phyloP scores from a whole-genome alignment of 768 basidiomycete species.

The Naganishia vaughanmartiniae region DNA sequence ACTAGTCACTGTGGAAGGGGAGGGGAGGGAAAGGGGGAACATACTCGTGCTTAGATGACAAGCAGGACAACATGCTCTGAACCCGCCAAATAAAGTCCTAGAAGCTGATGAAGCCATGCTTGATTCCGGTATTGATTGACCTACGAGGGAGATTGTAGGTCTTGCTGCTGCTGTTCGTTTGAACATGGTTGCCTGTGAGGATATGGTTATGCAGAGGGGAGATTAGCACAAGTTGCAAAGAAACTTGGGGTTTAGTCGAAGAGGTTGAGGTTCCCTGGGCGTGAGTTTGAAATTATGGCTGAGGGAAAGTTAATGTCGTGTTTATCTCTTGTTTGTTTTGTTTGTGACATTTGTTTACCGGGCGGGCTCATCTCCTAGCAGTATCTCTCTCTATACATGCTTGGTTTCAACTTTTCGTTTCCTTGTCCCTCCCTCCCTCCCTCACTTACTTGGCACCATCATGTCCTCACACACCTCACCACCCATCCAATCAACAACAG shows the following conservation, averaged over 20 bases:
- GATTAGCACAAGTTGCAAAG: too few species aligned
- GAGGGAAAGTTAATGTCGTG: too few species aligned
- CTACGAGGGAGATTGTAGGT: conserved; percentile 4
- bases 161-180: conserved; percentile 1
- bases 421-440: too few species aligned
- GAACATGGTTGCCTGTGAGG: conserved; percentile 15
- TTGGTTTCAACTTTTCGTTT: too few species aligned
- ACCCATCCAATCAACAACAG: neutral
- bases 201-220: neutral
- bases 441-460: too few species aligned
- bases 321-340: too few species aligned
- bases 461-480: too few species aligned
- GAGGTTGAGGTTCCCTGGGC: neutral
- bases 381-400: too few species aligned
- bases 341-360: too few species aligned
- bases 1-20: neutral
- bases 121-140: neutral
- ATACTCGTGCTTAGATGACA: conserved; percentile 29
- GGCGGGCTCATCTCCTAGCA: too few species aligned
- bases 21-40: neutral
- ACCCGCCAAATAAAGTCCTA: neutral
- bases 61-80: conserved; percentile 28
- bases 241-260: neutral
- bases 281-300: neutral
- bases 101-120: neutral